A percentile compares a stretch with the other conserved stretches of the same genome.
phyloP scores from a whole-genome alignment of 139 green algal genomes.

The Raphidocelis subcapitata region DNA sequence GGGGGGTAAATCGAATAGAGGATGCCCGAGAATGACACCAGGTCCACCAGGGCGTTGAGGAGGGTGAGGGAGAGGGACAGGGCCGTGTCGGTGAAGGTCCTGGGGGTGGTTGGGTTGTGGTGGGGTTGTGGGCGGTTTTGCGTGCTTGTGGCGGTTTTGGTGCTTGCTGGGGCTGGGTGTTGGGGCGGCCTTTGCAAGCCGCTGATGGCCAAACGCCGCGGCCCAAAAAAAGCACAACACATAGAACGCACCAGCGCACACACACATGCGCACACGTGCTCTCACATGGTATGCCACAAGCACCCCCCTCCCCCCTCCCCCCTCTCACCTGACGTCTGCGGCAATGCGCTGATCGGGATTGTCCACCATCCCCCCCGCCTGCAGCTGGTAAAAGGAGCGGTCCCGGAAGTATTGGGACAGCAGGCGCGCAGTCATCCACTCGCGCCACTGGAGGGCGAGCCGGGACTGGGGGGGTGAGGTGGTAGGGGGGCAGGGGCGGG shows the following conservation, averaged over 20 bases:
- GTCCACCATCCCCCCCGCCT: slow-evolving; percentile 67
- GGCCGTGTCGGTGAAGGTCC: slow-evolving; percentile 87
- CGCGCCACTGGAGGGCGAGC: slow-evolving; percentile 91
- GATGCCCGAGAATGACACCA: slow-evolving; percentile 94
- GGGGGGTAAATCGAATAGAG: slow-evolving; percentile 98
- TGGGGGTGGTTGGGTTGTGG: slow-evolving; percentile 27
- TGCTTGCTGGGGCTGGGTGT: background rate
- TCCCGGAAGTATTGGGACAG: slow-evolving; percentile 85
- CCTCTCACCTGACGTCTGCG: slow-evolving; percentile 62
- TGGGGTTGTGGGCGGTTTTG: background rate
- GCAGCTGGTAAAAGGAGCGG: slow-evolving; percentile 91
- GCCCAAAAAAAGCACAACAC: too few relatives aligned
- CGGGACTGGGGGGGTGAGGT: slow-evolving; percentile 3
- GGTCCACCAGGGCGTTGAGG: slow-evolving; percentile 87
- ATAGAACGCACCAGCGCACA: too few relatives aligned
- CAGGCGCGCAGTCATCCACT: slow-evolving; percentile 90
- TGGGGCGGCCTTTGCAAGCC: too few relatives aligned
- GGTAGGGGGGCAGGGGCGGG: background rate
- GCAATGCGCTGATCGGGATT: slow-evolving; percentile 94
- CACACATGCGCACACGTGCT: too few relatives aligned
- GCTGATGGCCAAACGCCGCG: too few relatives aligned
- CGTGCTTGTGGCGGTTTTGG: background rate
- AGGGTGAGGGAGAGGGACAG: slow-evolving; percentile 82
- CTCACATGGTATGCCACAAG: background rate
- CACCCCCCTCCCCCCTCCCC: background rate